Evolutionary conservation across 306 rosid genomes (phyloP), one percentile per base, ranked within the genome.

Genomic region (Gastrolobium villosum): DNA sequence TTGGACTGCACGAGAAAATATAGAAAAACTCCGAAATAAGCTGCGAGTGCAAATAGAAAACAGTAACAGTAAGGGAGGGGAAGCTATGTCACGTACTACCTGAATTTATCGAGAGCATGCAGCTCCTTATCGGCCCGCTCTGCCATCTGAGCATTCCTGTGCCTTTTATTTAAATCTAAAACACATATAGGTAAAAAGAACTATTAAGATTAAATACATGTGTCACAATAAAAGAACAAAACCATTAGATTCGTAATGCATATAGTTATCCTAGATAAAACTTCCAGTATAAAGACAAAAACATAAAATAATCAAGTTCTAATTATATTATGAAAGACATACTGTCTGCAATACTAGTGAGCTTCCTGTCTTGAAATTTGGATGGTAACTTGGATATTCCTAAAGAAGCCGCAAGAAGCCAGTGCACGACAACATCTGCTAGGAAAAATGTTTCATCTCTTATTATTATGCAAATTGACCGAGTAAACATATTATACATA

Each of bases 111-210:
- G 3, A 91, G 85, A 32, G 99, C 93, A 76, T 93, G 97, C 72
- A 95, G 90, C 88, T 95, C 99, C 74, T 91, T 94, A 20, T 97
- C 93, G 59, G 97, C 92, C 59, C 99, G 89, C 69, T 98, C 84
- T 30, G 98, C 99, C 97, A 93, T 91, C 84, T 95, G 99, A 37
- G 99, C 99, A 70, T 93, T 95, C 84, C 96, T 93, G 32, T 93
- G 99, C 64, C 98, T 90, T 85, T 91, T 90, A 84, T 95, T 95
- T 80, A 95, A 93, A 88, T 95, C 99, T 95, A 85, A 70, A 66
- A 75, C 79, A 75, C 65, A 68, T 3, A 84, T 7, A 37, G 52
- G 34, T 53, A 74, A 55, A 73, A 70, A 67, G 20, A 68, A 70
- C 66, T 56, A 36, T 63, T 20, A 79, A 31, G 63, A 79, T 44